Conservation (phyloP, 1,284 basidiomycete genomes). For the Sanghuangporus weigelae region DNA sequence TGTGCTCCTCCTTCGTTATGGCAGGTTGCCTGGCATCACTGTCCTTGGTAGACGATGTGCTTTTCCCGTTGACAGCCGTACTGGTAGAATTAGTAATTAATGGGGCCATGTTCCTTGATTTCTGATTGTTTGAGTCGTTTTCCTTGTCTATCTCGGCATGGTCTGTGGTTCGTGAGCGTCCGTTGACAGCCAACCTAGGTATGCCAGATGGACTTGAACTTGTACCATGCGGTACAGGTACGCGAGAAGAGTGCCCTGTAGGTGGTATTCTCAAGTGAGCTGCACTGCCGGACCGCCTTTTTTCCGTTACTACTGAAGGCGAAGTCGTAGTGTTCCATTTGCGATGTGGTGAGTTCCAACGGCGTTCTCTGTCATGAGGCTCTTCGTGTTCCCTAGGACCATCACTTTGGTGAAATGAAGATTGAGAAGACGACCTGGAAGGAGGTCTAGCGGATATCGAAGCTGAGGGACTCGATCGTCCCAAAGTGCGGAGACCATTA, state of each 20-base stretch:
- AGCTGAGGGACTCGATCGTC: neutral
- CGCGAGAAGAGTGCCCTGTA: neutral
- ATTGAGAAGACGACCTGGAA: conserved; percentile 37
- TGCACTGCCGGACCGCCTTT: conserved; percentile 16
- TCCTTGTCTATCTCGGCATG: conserved; percentile 13
- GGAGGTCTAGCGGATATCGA: conserved; percentile 24
- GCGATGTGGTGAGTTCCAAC: conserved; percentile 56
- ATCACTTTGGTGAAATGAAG: conserved; percentile 31
- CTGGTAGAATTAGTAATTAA: neutral
- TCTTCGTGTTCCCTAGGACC: conserved; percentile 34
- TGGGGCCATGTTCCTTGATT: neutral
- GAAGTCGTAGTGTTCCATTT: conserved; percentile 34
- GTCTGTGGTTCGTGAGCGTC: conserved; percentile 11
- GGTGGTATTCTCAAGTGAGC: neutral
- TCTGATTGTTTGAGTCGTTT: neutral
- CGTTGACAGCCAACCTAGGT: neutral
- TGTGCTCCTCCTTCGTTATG: neutral
- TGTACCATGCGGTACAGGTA: neutral
- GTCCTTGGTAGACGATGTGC: neutral
- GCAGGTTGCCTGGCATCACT: neutral
- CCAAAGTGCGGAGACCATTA: neutral
- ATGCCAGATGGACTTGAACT: conserved; percentile 1
- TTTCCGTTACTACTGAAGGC: conserved; percentile 17
- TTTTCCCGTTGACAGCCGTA: neutral
- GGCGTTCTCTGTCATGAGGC: conserved; percentile 39